Conservation (phyloP, 2,329 filamentous ascomycete genomes). For the Sclerotinia spermophila region DNA sequence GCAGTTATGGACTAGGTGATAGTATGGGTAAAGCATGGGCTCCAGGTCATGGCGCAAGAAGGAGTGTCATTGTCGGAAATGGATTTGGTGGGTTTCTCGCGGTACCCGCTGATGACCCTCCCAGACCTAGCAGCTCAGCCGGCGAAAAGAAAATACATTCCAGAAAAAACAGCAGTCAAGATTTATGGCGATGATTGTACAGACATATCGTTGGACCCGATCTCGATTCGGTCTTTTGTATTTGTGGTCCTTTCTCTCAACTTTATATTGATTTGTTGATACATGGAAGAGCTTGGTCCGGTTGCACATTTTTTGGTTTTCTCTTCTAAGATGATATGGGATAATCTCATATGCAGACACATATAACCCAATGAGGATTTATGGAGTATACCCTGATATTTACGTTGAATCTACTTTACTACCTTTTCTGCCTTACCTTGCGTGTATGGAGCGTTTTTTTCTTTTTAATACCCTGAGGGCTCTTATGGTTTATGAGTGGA, state of each 20-base stretch:
- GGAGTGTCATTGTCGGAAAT: constrained; percentile 62
- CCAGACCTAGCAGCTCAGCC: constrained; percentile 31
- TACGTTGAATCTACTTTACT: background rate
- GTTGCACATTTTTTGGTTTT: background rate
- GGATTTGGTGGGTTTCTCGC: constrained; percentile 64
- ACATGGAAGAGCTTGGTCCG: background rate
- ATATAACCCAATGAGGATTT: background rate
- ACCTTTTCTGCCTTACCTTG: background rate
- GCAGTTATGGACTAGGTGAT: constrained; percentile 42
- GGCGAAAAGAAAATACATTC: constrained; percentile 25
- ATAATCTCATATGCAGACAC: background rate
- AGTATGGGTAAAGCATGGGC: constrained; percentile 43
- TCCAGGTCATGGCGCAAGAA: constrained; percentile 50
- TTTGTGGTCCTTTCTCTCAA: background rate
- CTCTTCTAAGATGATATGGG: background rate
- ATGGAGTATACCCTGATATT: constrained; percentile 2
- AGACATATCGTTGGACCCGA: background rate
- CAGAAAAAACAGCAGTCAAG: constrained; percentile 8
- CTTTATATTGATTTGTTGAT: background rate
- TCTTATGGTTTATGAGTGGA: background rate
- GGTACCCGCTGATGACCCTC: constrained; percentile 50
- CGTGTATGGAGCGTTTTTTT: constrained; percentile 3
- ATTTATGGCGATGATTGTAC: constrained; percentile 16
- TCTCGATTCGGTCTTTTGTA: background rate
- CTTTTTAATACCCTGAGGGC: constrained; percentile 11